Base-by-base conservation (phyloP, 108 stramenopile species). In the Fistulifera pelliculosa region DNA sequence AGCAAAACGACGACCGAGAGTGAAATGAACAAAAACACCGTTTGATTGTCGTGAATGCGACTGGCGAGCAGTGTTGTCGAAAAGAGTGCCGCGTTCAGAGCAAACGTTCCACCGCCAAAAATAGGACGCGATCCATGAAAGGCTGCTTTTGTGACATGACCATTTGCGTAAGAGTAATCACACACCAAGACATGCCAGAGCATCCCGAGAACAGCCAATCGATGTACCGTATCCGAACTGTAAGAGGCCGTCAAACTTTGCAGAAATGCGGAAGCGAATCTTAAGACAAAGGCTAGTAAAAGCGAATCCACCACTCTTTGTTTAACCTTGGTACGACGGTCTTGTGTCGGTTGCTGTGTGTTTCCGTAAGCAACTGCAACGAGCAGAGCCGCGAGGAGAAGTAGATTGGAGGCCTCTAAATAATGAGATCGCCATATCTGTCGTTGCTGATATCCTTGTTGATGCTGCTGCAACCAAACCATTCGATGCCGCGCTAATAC, bases 231-330 rank as follows among this genome's bases (percentile, higher is more conserved):
- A 64, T 84, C 87, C 0, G 83, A 65, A 2, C 81, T 80, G 54
- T 79, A 85, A 6, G 87, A 89, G 38, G 80, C 83, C 10, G 87
- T 89, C 49, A 89, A 59, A 12, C 78, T 78, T 35, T 68, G 65
- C 13, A 89, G 54, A 11, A 75, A 64, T 13, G 73, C 58, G 0
- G 83, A 62, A 6, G 83, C 42, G 38, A 85, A 55, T 41, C 79
- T 56, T 8, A 89, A 59, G 0, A 80, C 38, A 5, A 52, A 62
- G 18, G 70, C 76, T 39, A 85, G 56, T 7, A 83, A 53, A 25
- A 80, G 1, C 6, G 58, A 66, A 60, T 88, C 82, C 5, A 74
- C 55, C 12, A 69, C 58, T 15, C 85, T 59, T 12, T 69, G 56
- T 60, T 42, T 51, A 24, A 53, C 23, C 41, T 63, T 65, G 26